A percentile compares a stretch with the other conserved stretches of the same genome.
phyloP scores from a whole-genome alignment of 306 rosid species.

The Sophora flavescens region DNA sequence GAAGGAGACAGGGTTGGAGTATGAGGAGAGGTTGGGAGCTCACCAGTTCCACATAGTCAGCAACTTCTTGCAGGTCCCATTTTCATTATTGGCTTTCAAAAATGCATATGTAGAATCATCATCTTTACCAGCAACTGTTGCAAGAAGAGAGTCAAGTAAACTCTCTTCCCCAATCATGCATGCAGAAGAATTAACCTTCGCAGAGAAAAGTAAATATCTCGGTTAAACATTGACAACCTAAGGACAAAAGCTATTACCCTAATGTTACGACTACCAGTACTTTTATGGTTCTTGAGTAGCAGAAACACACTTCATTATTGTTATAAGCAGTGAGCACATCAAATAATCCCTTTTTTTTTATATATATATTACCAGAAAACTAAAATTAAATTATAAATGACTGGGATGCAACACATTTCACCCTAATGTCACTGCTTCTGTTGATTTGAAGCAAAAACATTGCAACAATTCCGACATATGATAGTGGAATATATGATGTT shows the following conservation, averaged over 20 bases:
- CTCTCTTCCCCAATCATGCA: slow-evolving; percentile 56
- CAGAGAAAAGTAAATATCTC: slow-evolving; percentile 24
- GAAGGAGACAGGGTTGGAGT: background rate
- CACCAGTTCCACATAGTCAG: slow-evolving; percentile 79
- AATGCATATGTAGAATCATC: slow-evolving; percentile 61
- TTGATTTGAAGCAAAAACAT: slow-evolving; percentile 28
- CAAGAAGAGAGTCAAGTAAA: slow-evolving; percentile 75
- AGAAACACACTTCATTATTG: background rate
- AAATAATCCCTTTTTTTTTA: background rate
- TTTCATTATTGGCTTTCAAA: slow-evolving; percentile 66
- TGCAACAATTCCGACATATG: slow-evolving; percentile 7
- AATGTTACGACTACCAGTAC: too few relatives aligned
- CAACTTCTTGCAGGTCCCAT: slow-evolving; percentile 68
- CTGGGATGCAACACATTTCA: slow-evolving; percentile 10
- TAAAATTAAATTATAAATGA: background rate
- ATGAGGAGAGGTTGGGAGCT: slow-evolving; percentile 35
- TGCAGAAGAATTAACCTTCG: slow-evolving; percentile 63
- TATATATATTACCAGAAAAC: background rate
- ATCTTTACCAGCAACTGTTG: slow-evolving; percentile 53
- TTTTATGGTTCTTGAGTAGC: slow-evolving; percentile 17
- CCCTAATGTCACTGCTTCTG: slow-evolving; percentile 22
- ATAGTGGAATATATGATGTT: too few relatives aligned
- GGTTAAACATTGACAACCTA: slow-evolving; percentile 36
- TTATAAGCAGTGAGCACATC: slow-evolving; percentile 5
- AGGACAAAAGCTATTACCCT: slow-evolving; percentile 33